These are phyloP conservation scores for Coniosporium tulheliwenetii DNA, from an alignment of 2,329 filamentous ascomycete species.

Conservation along the genomic window DNA sequence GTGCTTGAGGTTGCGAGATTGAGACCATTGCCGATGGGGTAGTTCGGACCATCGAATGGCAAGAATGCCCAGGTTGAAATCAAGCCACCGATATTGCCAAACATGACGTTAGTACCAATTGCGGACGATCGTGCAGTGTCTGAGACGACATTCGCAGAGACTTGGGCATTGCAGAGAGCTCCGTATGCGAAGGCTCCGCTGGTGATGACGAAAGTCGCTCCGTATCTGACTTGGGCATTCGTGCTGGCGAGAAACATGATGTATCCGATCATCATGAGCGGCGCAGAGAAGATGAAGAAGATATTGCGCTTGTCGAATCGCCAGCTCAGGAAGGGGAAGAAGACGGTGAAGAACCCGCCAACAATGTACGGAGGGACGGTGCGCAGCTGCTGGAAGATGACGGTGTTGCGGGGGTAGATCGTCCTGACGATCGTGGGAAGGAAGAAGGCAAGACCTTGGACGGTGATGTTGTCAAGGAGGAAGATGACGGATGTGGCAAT, in stretches of 20 bases:
- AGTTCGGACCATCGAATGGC: conserved; percentile 47
- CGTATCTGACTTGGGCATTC: conserved; percentile 42
- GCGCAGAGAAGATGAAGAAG: conserved; percentile 44
- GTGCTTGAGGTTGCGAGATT: conserved; percentile 48
- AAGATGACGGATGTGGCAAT: conserved; percentile 42
- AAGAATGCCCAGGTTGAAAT: conserved; percentile 52
- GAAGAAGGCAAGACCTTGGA: conserved; percentile 57
- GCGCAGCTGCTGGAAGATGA: conserved; percentile 50
- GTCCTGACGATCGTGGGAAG: conserved; percentile 52
- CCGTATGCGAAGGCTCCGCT: conserved; percentile 48
- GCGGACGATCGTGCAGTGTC: conserved; percentile 53
- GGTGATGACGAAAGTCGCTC: conserved; percentile 54
- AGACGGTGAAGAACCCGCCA: conserved; percentile 49
- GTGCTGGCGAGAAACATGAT: conserved; percentile 50
- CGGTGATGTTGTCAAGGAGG: conserved; percentile 52
- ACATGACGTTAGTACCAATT: conserved; percentile 54
- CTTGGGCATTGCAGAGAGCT: conserved; percentile 50
- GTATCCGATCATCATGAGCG: conserved; percentile 53
- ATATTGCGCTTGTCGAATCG: conserved; percentile 42
- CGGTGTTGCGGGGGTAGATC: conserved; percentile 44
- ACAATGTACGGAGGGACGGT: conserved; percentile 58
- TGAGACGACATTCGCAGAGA: conserved; percentile 53
- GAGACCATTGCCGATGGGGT: conserved; percentile 54
- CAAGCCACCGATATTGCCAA: conserved; percentile 53
- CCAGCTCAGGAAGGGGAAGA: conserved; percentile 47